Percentiles rank a stretch among this genome's conserved stretches.
These are phyloP conservation scores for Amylocarpus encephaloides DNA, from an alignment of 2,329 filamentous ascomycete species.

Conservation along the genomic window DNA sequence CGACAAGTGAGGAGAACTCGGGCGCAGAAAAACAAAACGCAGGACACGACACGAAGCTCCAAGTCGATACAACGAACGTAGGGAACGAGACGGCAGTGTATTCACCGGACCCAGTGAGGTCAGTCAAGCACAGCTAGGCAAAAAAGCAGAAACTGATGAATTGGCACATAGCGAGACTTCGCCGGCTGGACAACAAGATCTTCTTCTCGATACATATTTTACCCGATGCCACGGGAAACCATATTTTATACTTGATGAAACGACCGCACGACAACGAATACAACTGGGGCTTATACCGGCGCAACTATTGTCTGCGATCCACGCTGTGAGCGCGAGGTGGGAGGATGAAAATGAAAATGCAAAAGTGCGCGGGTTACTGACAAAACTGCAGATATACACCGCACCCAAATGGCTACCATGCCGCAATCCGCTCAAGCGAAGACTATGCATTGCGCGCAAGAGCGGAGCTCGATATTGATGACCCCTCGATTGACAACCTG, in stretches of 20 bases:
- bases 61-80: slow-evolving; percentile 35
- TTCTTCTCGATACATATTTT: slow-evolving; percentile 74
- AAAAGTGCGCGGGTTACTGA: slow-evolving; percentile 14
- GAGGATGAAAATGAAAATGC: slow-evolving; percentile 2
- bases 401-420: slow-evolving; percentile 60
- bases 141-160: slow-evolving; percentile 9
- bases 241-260: slow-evolving; percentile 75
- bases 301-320: slow-evolving; percentile 51
- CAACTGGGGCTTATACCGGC: slow-evolving; percentile 48
- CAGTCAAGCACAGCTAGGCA: slow-evolving; percentile 14
- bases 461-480: slow-evolving; percentile 67
- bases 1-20: slow-evolving; percentile 19
- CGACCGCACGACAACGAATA: slow-evolving; percentile 63
- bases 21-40: slow-evolving; percentile 19
- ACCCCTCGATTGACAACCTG: slow-evolving; percentile 71
- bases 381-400: slow-evolving; percentile 56
- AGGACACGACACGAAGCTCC: slow-evolving; percentile 24
- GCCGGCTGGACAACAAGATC: slow-evolving; percentile 47
- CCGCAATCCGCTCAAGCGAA: slow-evolving; percentile 61
- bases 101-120: slow-evolving; percentile 38
- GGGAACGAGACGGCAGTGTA: slow-evolving; percentile 37
- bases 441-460: slow-evolving; percentile 68
- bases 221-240: slow-evolving; percentile 73
- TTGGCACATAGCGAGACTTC: slow-evolving; percentile 38
- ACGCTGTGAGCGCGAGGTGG: slow-evolving; percentile 57